Evolutionary conservation across 192 early-diverging fungal genomes (phyloP).

Genomic region (Coemansia sp.): DNA sequence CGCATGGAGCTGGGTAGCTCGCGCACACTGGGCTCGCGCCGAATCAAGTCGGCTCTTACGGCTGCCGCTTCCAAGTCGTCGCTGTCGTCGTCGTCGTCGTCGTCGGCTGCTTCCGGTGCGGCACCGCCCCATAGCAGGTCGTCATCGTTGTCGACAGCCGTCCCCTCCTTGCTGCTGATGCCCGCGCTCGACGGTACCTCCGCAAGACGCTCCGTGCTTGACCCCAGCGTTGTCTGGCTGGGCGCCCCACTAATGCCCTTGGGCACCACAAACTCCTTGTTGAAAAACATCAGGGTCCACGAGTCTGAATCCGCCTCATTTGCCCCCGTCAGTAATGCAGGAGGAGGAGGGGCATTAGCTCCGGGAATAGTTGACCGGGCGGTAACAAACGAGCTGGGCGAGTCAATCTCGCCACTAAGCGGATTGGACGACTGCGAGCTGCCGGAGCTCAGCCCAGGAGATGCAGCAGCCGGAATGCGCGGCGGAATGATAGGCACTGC

Average conservation of each 20-base stretch:
- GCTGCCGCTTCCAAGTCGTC: conserved; percentile 7
- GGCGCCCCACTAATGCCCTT: conserved; percentile 2
- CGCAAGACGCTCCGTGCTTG: background rate
- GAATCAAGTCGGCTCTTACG: conserved; percentile 1
- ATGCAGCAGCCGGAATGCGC: conserved; percentile 2
- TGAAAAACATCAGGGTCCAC: conserved; percentile 55
- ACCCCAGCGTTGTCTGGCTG: conserved; percentile 11
- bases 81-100: background rate
- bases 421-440: conserved; percentile 1
- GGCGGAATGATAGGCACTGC: conserved; percentile 6
- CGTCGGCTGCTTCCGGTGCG: background rate
- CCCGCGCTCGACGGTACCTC: background rate
- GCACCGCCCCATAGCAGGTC: conserved; percentile 19
- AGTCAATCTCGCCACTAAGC: conserved; percentile 9
- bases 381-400: conserved; percentile 32
- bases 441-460: background rate
- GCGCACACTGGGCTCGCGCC: conserved; percentile 2
- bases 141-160: conserved; percentile 1
- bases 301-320: conserved; percentile 20
- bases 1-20: conserved; percentile 37
- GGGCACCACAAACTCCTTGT: conserved; percentile 48
- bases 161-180: background rate
- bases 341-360: no score
- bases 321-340: background rate
- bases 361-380: conserved; percentile 3